Percentiles rank a stretch among this genome's conserved stretches.
Conservation (phyloP, 2,329 filamentous ascomycete species). For the Penicillium verrucosum region DNA sequence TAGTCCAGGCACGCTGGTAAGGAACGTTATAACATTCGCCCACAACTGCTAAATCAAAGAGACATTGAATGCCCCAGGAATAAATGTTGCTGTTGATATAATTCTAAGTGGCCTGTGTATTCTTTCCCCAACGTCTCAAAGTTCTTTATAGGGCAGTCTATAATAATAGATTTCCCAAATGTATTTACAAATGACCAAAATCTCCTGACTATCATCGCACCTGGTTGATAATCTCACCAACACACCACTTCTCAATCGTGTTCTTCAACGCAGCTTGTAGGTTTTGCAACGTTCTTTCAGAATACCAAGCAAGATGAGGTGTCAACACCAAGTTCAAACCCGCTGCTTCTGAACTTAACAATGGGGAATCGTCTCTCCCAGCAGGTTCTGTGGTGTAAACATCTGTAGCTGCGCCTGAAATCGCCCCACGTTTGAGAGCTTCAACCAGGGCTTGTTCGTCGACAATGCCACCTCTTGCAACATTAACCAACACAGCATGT, state of each 20-base stretch:
- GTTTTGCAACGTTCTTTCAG: conserved; percentile 47
- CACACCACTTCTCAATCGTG: conserved; percentile 11
- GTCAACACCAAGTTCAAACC: conserved; percentile 50
- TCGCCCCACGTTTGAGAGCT: conserved; percentile 43
- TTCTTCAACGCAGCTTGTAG: conserved; percentile 30
- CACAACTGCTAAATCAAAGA: too few relatives aligned
- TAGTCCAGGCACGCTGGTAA: too few relatives aligned
- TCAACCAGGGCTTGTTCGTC: conserved; percentile 47
- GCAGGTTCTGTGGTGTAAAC: conserved; percentile 45
- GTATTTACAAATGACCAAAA: neutral
- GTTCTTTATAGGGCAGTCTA: neutral
- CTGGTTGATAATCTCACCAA: conserved; percentile 10
- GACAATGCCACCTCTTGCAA: conserved; percentile 50
- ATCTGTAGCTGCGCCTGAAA: conserved; percentile 50
- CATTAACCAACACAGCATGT: conserved; percentile 47
- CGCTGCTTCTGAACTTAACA: conserved; percentile 39
- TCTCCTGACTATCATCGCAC: neutral
- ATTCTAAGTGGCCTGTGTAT: neutral
- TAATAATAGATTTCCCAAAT: neutral
- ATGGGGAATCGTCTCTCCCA: conserved; percentile 41
- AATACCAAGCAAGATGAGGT: conserved; percentile 55
- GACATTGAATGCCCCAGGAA: too few relatives aligned
- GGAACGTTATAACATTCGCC: too few relatives aligned
- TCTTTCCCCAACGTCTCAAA: neutral
- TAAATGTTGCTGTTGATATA: neutral